Base-by-base conservation (phyloP, 169 alveolate genomes). In the Plasmodium gonderi region DNA sequence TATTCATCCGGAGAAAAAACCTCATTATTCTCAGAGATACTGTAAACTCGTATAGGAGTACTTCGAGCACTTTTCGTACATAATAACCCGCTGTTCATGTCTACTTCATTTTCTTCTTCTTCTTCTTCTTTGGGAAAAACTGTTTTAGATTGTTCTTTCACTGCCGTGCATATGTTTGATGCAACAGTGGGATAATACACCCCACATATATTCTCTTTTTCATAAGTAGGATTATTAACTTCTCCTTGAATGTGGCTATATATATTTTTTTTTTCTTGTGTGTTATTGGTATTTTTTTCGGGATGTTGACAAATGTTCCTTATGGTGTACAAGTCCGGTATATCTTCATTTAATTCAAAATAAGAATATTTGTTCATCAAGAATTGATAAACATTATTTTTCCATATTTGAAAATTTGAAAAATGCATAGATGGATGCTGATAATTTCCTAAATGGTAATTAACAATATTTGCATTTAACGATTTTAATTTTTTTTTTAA, bases 371-470 rank as follows among this genome's bases (percentile, higher is more conserved):
- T 74, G 44, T 79, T 87, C 79, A 38, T 87, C 36, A 87, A 76
- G 45, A 87, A 87, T 29, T 29, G 38, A 44, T 87, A 87, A 20
- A 87, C 79, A 40, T 87, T 87, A 36, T 51, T 60, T 14, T 76
- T 87, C 93, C 93, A 87, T 23, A 65, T 87, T 38, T 23, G 42
- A 38, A 87, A 87, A 67, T 87, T 87, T 5, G 93, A 51, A 54
- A 76, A 87, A 87, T 87, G 93, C 93, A 87, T 87, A 36, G 93
- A 87, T 0, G 90, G 79, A 38, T 87, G 93, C 47, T 87, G 93
- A 76, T 87, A 87, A 76, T 87, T 87, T 0, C 93, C 93, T 76
- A 87, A 60, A 40, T 44, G 45, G 68, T 87, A 87, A 87, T 74
- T 87, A 54, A 76, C 74, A 75, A 87, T 45, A 54, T 87, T 49